A percentile compares a stretch with the other conserved stretches of the same genome.
phyloP scores from a whole-genome alignment of 2,329 filamentous ascomycete genomes.

The Venturia carpophila region DNA sequence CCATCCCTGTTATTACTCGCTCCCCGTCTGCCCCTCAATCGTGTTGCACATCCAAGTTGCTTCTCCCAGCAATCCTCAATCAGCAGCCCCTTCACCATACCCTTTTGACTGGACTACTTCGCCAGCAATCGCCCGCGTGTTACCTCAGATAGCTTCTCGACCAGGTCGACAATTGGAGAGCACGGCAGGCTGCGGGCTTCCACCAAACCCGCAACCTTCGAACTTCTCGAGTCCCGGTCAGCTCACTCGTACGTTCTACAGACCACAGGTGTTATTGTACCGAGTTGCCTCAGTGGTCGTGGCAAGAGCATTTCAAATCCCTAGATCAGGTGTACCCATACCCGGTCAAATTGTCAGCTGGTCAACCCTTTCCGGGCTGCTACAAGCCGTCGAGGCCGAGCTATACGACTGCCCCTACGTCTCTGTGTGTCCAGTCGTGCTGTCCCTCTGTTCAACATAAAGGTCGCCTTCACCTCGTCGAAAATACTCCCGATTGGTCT shows the following conservation, averaged over 20 bases:
- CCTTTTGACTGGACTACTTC: slow-evolving; percentile 1
- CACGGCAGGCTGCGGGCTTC: slow-evolving; percentile 6
- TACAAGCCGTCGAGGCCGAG: neutral
- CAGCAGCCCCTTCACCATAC: neutral
- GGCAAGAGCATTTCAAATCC: slow-evolving; percentile 8
- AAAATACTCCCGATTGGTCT: neutral
- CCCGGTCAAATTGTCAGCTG: slow-evolving; percentile 15
- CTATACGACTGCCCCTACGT: slow-evolving; percentile 5
- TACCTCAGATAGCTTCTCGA: slow-evolving; percentile 3
- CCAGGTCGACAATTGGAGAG: neutral
- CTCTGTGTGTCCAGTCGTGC: neutral
- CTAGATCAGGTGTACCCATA: slow-evolving; percentile 8
- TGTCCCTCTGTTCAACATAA: neutral
- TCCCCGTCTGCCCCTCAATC: slow-evolving; percentile 5
- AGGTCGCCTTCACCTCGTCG: neutral
- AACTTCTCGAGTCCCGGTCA: neutral
- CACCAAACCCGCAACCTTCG: slow-evolving; percentile 6
- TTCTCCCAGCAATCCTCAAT: neutral
- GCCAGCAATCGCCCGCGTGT: slow-evolving; percentile 5
- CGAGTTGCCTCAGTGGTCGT: neutral
- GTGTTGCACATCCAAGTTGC: slow-evolving; percentile 1
- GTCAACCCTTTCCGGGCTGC: neutral
- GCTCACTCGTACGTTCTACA: slow-evolving; percentile 1
- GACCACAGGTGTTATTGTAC: neutral
- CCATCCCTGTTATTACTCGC: slow-evolving; percentile 3